Conservation (phyloP, 257 asterid species). For the Lycium barbarum region DNA sequence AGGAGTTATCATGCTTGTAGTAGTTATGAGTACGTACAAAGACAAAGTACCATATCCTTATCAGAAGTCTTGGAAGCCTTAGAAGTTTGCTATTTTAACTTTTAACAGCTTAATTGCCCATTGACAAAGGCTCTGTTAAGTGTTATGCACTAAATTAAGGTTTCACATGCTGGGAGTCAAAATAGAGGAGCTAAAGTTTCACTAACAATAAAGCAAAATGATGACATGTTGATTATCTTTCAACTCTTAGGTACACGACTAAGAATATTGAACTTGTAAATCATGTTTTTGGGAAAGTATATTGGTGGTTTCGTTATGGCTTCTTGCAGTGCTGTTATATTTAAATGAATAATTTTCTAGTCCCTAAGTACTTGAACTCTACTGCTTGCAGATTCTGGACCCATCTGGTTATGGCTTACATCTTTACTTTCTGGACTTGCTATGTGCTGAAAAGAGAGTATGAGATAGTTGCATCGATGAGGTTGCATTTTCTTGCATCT, state of each 20-base stretch:
- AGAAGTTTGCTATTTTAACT: neutral
- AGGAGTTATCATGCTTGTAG: too few species aligned
- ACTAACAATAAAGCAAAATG: neutral
- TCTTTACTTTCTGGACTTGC: too few species aligned
- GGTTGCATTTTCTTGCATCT: too few species aligned
- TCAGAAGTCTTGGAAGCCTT: neutral
- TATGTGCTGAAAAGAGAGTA: too few species aligned
- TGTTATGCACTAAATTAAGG: neutral
- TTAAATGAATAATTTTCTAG: constrained; percentile 16
- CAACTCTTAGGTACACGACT: neutral
- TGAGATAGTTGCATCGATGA: too few species aligned
- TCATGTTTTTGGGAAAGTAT: neutral
- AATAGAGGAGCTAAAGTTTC: constrained; percentile 11
- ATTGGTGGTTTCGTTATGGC: neutral
- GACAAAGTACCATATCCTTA: neutral
- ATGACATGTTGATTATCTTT: constrained; percentile 15
- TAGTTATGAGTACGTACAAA: neutral
- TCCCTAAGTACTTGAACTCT: too few species aligned
- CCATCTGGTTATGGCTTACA: too few species aligned
- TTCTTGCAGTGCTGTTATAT: constrained; percentile 13
- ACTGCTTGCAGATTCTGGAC: too few species aligned
- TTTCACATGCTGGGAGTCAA: constrained; percentile 2
- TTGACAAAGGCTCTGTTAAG: neutral
- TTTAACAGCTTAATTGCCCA: neutral
- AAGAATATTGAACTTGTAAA: neutral